Evolutionary conservation across 116 monocot species (phyloP).

Genomic region (Dioscorea cayenensis): DNA sequence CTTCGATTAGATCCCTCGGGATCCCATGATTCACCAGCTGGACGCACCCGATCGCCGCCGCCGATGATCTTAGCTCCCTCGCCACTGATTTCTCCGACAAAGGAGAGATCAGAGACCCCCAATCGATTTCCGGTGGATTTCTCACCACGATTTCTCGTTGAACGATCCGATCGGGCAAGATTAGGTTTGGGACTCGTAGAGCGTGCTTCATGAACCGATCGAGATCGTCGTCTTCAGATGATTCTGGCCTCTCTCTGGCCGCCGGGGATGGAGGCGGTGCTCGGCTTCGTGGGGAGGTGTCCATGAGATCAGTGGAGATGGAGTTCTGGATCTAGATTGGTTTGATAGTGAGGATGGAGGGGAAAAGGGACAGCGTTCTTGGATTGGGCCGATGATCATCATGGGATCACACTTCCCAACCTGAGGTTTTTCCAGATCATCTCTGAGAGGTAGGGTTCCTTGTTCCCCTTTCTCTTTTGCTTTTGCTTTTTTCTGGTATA

Average conservation of each 20-base stretch:
- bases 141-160: background rate
- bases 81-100: background rate
- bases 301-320: background rate
- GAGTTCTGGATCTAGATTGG: background rate
- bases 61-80: conserved; percentile 3
- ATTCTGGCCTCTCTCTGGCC: background rate
- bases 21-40: conserved; percentile 36
- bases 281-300: conserved; percentile 7
- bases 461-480: background rate
- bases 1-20: conserved; percentile 6
- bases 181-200: conserved; percentile 24
- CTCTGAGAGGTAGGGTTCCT: background rate
- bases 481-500: background rate
- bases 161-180: conserved; percentile 20
- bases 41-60: conserved; percentile 30
- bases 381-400: background rate
- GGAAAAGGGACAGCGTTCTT: background rate
- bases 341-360: background rate
- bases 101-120: conserved; percentile 8
- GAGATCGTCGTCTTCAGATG: conserved; percentile 18
- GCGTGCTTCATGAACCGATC: conserved; percentile 21
- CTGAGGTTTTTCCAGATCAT: background rate
- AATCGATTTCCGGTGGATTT: conserved; percentile 23
- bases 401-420: background rate
- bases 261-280: conserved; percentile 27